Evolutionary conservation across 2,329 filamentous ascomycete species (phyloP).

Genomic region (Ploettnerulaceae sp.): DNA sequence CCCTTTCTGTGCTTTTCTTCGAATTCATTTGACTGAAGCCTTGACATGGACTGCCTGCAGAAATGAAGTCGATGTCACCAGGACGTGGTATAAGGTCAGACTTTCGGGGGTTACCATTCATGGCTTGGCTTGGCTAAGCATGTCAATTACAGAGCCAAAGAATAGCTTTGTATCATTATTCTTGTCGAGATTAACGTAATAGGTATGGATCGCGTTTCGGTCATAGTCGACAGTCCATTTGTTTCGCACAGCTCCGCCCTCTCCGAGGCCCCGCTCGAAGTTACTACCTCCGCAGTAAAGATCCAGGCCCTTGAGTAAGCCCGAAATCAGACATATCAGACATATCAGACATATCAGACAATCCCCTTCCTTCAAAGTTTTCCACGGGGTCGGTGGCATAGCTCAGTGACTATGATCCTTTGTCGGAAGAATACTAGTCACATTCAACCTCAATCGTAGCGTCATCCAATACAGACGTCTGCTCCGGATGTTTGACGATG

Average conservation of each 20-base stretch:
- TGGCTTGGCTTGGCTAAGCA: constrained; percentile 51
- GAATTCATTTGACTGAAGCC: constrained; percentile 65
- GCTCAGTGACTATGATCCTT: too few relatives aligned
- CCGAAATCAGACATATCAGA: neutral
- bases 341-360: neutral
- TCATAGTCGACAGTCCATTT: constrained; percentile 65
- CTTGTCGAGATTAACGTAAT: constrained; percentile 58
- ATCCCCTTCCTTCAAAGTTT: too few relatives aligned
- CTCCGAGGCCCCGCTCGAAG: constrained; percentile 71
- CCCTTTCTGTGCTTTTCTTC: constrained; percentile 48
- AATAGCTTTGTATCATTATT: constrained; percentile 48
- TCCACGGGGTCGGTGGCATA: too few relatives aligned
- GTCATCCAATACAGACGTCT: too few relatives aligned
- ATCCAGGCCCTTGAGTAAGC: constrained; percentile 57
- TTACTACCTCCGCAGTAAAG: constrained; percentile 76
- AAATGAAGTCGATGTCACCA: constrained; percentile 64
- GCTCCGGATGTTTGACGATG: too few relatives aligned
- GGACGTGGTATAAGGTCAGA: constrained; percentile 47
- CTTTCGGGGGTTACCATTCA: constrained; percentile 44
- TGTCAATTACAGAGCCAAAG: constrained; percentile 67
- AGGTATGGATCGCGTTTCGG: constrained; percentile 61
- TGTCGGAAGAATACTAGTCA: too few relatives aligned
- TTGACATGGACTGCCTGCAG: constrained; percentile 71
- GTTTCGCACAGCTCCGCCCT: constrained; percentile 61
- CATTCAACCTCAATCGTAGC: too few relatives aligned